Base-by-base conservation (phyloP, 1,284 basidiomycete genomes). In the Moesziomyces aphidis region DNA sequence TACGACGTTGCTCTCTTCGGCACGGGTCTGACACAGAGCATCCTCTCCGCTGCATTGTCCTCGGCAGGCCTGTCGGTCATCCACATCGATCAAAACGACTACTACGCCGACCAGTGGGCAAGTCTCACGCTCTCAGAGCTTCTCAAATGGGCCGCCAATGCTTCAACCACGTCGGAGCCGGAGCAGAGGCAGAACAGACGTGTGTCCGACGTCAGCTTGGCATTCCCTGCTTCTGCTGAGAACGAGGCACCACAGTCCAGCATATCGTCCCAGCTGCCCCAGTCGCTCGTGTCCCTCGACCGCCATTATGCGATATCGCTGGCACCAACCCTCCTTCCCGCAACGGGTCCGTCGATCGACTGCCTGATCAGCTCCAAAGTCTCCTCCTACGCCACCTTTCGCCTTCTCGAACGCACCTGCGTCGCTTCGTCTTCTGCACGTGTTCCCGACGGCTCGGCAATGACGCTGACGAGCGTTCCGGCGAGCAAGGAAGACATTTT, bases 401-500 rank as follows among this genome's bases (percentile, higher is more conserved):
- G 92, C 53, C 88, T 97, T 1, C 87, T 98, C n/a, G 93, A 94
- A 45, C 61, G 70, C 44, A 78, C 75, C 3, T 67, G 66, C 36
- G 71, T 69, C 2, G 60, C 61, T 24, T 63, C 62, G 5, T 1
- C 31, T n/a, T 52, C 51, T 4, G 47, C 49, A 1, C 19, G 21
- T 9, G 22, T 10, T 34, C 17, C 39, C 15, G 15, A 51, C 39
- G 43, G 31, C 6, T 21, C 22, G 15, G 49, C 23, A 23, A 52
- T 49, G 50, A 58, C 26, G 3, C 39, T 77, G 17, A 62, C 68
- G 15, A 56, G 73, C 31, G 95, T 98, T 0, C 96, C 96, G 0
- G 90, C 91, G 28, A 93, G 90, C 86, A 98, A 97, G 84, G 94
- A 96, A 85, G 93, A 94, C 67, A 89, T 99, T 23, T 97, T 99